Base-by-base conservation (phyloP, 2,329 filamentous ascomycete genomes). In the Aspergillus clavatus region DNA sequence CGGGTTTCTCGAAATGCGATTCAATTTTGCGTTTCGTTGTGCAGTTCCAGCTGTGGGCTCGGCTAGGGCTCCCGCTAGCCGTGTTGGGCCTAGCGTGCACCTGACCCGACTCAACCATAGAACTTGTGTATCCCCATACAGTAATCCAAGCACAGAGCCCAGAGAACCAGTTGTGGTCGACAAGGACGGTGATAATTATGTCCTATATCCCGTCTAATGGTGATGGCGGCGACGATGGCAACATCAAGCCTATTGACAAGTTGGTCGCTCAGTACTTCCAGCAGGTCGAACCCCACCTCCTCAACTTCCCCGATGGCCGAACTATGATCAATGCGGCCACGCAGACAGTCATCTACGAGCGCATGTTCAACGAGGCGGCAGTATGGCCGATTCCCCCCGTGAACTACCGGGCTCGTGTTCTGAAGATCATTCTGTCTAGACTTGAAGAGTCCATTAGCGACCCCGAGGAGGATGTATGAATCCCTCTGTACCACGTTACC, bases 401-500 rank as follows among this genome's bases (percentile, higher is more conserved):
- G 16, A 72, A 83, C 41, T 95, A 95, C 61, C 81, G 83, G 54
- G 67, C 85, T 12, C 78, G 81, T 47, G 78, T 88, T 1, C 68
- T 96, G 41, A 95, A 95, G 63, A 72, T 81, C 51, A 74, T 96
- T 26, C 71, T 89, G 10, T 69, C 74, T 6, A 79, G 74, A 45
- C 82, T 95, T 42, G 88, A 95, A 65, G 71, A 75, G 23, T 80
- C 84, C 26, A 88, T 95, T 38, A 75, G 80, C 46, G 82, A 95
- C 65, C 90, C 89, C 67, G 87, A 95, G 56, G 77, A 87, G 75
- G 82, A 95, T 84, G 90, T 95, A 84, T 62, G 65, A 57, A 40
- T 44, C 46, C 23, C 24, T 37, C 35, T 47, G 39, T 43, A 36
- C 18, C 14, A 36, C 10, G 5, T 23, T n/a, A 27, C 24, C 14